Conservation (phyloP, 352 stramenopile genomes). For the Phytopythium vexans region DNA sequence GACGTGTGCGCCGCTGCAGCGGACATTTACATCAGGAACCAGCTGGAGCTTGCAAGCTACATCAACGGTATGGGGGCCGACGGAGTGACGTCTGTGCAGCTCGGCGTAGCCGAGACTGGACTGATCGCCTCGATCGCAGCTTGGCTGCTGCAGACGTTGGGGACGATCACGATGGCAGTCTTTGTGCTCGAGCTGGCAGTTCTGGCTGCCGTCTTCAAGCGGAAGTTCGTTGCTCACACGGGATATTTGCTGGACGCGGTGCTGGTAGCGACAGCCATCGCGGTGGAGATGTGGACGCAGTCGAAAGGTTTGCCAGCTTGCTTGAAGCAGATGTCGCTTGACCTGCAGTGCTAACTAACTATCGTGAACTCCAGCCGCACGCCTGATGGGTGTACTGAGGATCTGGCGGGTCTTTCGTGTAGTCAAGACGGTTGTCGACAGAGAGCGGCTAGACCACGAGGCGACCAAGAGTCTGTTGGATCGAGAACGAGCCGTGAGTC, state of each 20-base stretch:
- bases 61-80: conserved; percentile 4
- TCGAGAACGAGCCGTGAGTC: conserved; percentile 38
- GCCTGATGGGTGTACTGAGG: conserved; percentile 48
- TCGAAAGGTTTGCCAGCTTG: conserved; percentile 39
- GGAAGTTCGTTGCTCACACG: conserved; percentile 47
- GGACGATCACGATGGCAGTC: conserved; percentile 55
- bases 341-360: background rate
- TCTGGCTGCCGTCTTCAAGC: conserved; percentile 37
- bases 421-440: conserved; percentile 41
- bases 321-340: background rate
- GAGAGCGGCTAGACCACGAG: conserved; percentile 41
- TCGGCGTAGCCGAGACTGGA: background rate
- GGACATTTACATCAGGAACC: conserved; percentile 33
- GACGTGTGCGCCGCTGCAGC: conserved; percentile 41
- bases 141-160: conserved; percentile 48
- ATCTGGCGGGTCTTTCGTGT: conserved; percentile 64
- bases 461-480: conserved; percentile 35
- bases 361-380: conserved; percentile 17
- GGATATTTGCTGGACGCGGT: conserved; percentile 54
- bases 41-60: conserved; percentile 21
- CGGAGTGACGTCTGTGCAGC: conserved; percentile 1
- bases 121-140: conserved; percentile 12
- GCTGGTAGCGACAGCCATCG: conserved; percentile 26
- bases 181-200: conserved; percentile 58
- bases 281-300: conserved; percentile 43